Conservation (phyloP, 2,329 filamentous ascomycete species). For the Aspergillus quadricinctus region DNA sequence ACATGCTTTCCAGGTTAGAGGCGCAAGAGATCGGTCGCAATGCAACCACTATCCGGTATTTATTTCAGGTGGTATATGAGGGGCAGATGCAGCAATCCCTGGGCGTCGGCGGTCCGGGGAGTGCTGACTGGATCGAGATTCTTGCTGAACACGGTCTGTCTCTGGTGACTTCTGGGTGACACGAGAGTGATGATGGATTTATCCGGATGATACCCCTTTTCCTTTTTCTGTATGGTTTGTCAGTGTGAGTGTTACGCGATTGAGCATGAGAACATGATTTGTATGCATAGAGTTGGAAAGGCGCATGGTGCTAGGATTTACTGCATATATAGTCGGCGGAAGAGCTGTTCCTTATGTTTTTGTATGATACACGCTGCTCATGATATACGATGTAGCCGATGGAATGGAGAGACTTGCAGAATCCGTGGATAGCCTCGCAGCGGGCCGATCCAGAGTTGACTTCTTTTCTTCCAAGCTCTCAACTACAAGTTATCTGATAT, state of each 20-base stretch:
- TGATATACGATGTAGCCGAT: too few relatives aligned
- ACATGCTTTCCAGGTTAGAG: slow-evolving; percentile 48
- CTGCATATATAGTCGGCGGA: neutral
- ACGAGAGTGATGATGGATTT: slow-evolving; percentile 1
- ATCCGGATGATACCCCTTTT: slow-evolving; percentile 14
- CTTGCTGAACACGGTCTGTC: slow-evolving; percentile 44
- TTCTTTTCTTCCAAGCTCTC: neutral
- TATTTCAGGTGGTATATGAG: slow-evolving; percentile 48
- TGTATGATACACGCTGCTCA: neutral
- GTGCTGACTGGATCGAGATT: slow-evolving; percentile 50
- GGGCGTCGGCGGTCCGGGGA: slow-evolving; percentile 37
- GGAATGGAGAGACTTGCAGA: neutral
- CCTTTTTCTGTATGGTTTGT: neutral
- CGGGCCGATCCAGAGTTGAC: slow-evolving; percentile 3
- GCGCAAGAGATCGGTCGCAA: slow-evolving; percentile 47
- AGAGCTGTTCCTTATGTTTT: neutral
- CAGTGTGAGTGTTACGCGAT: neutral
- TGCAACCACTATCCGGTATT: slow-evolving; percentile 40
- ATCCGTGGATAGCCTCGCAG: slow-evolving; percentile 1
- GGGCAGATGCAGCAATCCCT: slow-evolving; percentile 42
- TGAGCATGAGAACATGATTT: neutral
- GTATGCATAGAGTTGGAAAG: neutral
- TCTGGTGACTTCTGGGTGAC: slow-evolving; percentile 51
- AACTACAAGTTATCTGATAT: too few relatives aligned
- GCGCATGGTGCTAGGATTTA: neutral